Evolutionary conservation across 1,139 yeast species (phyloP), one percentile per base, ranked within the genome.

Genomic region (Sugiyamaella sp.): DNA sequence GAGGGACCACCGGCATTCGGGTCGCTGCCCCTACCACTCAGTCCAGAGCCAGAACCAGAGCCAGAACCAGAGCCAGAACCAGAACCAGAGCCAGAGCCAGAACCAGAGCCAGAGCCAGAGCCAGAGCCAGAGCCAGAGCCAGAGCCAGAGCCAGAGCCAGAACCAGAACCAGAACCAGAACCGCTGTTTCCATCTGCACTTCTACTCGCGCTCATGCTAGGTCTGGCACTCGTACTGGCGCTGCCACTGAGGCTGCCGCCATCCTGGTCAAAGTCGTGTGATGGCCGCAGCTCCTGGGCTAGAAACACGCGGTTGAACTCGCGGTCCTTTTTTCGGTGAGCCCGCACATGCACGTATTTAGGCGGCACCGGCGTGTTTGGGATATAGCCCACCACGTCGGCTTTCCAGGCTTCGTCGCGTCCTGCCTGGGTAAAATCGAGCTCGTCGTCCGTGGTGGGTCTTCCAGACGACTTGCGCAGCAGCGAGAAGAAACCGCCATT

Each of bases 261-360:
- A 10, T 16, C 43, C 12, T 39, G 17, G 21, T 21, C 25, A 16
- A 3, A 37, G n/a, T n/a, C n/a, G 22, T 6, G 16, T 14, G 22
- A 21, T 4, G 40, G 40, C 22, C 27, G 43, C 56, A 90, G 72
- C 68, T 89, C 95, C 68, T 90, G 97, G 0, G 96, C 95, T 42
- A 89, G 71, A 61, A 90, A 89, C 47, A 89, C 67, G 55, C 85
- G 74, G 60, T 80, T 80, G 56, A 84, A 72, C 40, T 71, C 72
- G 10, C 70, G 64, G 24, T 60, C 54, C 57, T 69, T 70, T 19
- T 53, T 53, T 27, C 66, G 64, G 51, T 70, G 73, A 1, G 74
- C 66, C 19, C 72, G 65, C 5, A 71, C 72, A 35, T 70, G 69
- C 50, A 72, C 65, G 56, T 72, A 72, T 52, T 69, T 68, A 12